A percentile compares a stretch with the other conserved stretches of the same genome.
These are phyloP conservation scores for Salinomyces thailandicus DNA, from an alignment of 2,329 filamentous ascomycete species.

Conservation along the genomic window DNA sequence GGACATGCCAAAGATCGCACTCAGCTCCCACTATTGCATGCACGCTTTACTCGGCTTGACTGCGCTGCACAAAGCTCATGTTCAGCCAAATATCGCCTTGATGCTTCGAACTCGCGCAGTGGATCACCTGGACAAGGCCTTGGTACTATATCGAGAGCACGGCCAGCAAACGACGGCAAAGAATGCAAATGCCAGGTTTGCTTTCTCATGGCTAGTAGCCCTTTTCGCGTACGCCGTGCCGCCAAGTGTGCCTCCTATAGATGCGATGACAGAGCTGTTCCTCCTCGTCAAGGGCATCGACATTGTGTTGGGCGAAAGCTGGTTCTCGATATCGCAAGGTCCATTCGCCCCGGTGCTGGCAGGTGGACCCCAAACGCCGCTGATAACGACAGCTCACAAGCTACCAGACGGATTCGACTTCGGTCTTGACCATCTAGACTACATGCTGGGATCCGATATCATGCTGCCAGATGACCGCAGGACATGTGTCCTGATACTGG, in stretches of 20 bases:
- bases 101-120: slow-evolving; percentile 19
- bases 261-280: slow-evolving; percentile 21
- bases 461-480: slow-evolving; percentile 21
- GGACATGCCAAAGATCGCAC: slow-evolving; percentile 19
- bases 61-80: slow-evolving; percentile 20
- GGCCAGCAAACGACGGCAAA: slow-evolving; percentile 12
- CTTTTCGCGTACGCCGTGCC: slow-evolving; percentile 22
- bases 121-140: slow-evolving; percentile 22
- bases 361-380: slow-evolving; percentile 11
- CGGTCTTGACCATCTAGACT: slow-evolving; percentile 23
- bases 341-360: slow-evolving; percentile 21
- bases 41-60: slow-evolving; percentile 22
- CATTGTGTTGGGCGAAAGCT: slow-evolving; percentile 15
- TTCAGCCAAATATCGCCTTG: slow-evolving; percentile 14
- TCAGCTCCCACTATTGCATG: slow-evolving; percentile 20
- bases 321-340: slow-evolving; percentile 20
- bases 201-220: slow-evolving; percentile 20
- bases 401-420: slow-evolving; percentile 21
- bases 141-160: slow-evolving; percentile 17
- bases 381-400: slow-evolving; percentile 4
- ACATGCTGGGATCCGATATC: slow-evolving; percentile 21
- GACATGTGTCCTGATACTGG: slow-evolving; percentile 16
- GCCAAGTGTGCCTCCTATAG: slow-evolving; percentile 18
- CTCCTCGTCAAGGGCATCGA: slow-evolving; percentile 19
- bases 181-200: slow-evolving; percentile 20